Evolutionary conservation across 2,329 filamentous ascomycete species (phyloP).

Genomic region (Cucurbitaria berberidis): DNA sequence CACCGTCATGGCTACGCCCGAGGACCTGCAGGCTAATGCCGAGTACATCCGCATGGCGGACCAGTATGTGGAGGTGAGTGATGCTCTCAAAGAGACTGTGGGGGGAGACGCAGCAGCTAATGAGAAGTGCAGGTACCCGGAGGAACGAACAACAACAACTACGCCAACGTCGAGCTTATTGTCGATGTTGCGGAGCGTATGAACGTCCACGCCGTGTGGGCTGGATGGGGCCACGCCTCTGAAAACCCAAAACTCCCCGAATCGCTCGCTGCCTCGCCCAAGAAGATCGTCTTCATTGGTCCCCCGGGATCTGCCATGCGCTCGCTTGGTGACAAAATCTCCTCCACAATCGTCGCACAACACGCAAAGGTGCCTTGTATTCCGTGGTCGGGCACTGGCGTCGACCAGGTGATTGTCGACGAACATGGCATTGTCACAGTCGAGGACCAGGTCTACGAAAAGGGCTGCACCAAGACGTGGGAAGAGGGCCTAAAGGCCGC

Average conservation of each 20-base stretch:
- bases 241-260: conserved; percentile 98
- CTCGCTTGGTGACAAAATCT: conserved; percentile 99
- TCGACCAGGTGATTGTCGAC: conserved; percentile 80
- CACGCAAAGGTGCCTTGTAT: conserved; percentile 96
- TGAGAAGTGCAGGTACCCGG: conserved; percentile 73
- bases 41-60: conserved; percentile 99
- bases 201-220: conserved; percentile 98
- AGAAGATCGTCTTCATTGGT: conserved; percentile 99
- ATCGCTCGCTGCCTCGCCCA: conserved; percentile 91
- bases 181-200: conserved; percentile 98
- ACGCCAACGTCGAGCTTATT: conserved; percentile 98
- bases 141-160: conserved; percentile 99
- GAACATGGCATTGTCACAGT: conserved; percentile 90
- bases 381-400: conserved; percentile 97
- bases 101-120: conserved; percentile 22
- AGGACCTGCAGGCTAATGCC: conserved; percentile 95
- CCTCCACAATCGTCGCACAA: conserved; percentile 97
- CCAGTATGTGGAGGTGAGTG: conserved; percentile 86
- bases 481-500: conserved; percentile 89
- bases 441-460: conserved; percentile 79
- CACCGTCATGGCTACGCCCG: conserved; percentile 98
- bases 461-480: conserved; percentile 88
- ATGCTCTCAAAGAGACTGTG: conserved; percentile 1
- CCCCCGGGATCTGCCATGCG: conserved; percentile 98
- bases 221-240: conserved; percentile 96